Evolutionary conservation across 2,329 filamentous ascomycete species (phyloP).

Genomic region (Aspergillus sp.): DNA sequence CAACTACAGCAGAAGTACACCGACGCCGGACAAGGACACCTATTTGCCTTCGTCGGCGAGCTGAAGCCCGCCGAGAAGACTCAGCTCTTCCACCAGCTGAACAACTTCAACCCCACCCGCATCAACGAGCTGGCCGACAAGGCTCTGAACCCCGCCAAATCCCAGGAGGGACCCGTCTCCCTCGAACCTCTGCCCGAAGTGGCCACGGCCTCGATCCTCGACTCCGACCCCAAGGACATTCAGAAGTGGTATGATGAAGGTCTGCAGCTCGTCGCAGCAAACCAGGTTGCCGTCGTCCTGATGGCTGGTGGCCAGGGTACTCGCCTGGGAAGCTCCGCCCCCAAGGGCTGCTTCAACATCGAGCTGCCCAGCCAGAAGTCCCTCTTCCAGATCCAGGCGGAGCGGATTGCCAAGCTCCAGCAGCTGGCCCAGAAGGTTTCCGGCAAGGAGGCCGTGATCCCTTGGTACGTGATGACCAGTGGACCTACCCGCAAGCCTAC

Average conservation of each 20-base stretch:
- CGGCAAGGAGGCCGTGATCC: conserved; percentile 65
- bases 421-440: conserved; percentile 72
- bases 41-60: conserved; percentile 84
- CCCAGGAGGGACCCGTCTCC: conserved; percentile 49
- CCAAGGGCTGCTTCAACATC: conserved; percentile 98
- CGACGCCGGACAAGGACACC: conserved; percentile 74
- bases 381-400: conserved; percentile 95
- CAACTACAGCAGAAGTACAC: conserved; percentile 71
- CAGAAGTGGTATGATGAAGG: conserved; percentile 78
- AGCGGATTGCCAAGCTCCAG: conserved; percentile 87
- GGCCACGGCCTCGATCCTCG: conserved; percentile 85
- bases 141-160: conserved; percentile 73
- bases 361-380: conserved; percentile 90
- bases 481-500: conserved; percentile 89
- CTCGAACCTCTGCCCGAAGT: conserved; percentile 87
- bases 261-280: conserved; percentile 64
- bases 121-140: conserved; percentile 85
- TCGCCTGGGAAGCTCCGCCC: conserved; percentile 86
- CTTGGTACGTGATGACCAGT: conserved; percentile 99
- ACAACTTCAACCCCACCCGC: conserved; percentile 75
- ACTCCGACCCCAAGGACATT: conserved; percentile 76
- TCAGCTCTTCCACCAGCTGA: conserved; percentile 76
- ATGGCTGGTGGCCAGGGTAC: conserved; percentile 98
- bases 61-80: conserved; percentile 73
- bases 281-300: conserved; percentile 80